Conservation (phyloP, 2,329 filamentous ascomycete genomes). For the Arthrobotrys entomopaga region DNA sequence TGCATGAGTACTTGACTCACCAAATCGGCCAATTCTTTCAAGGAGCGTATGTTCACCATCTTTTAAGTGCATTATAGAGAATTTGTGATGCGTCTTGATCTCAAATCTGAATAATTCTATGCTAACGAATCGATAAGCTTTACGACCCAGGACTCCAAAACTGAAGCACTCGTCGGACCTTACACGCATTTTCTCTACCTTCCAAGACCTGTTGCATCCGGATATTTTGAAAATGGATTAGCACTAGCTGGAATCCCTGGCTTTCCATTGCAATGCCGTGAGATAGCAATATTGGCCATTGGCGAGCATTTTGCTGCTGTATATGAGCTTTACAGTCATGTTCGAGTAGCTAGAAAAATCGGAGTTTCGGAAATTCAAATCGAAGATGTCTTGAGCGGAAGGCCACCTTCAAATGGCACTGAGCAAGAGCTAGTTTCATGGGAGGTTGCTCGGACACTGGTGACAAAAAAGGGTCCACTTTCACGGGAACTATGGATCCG, state of each 20-base stretch:
- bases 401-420: constrained; percentile 17
- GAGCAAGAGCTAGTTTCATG: constrained; percentile 29
- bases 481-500: constrained; percentile 19
- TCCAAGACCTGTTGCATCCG: constrained; percentile 1
- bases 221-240: constrained; percentile 1
- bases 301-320: constrained; percentile 27
- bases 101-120: neutral
- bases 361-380: constrained; percentile 32
- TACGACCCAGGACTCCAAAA: constrained; percentile 21
- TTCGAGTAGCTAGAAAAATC: constrained; percentile 18
- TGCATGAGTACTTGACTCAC: constrained; percentile 8
- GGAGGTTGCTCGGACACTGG: constrained; percentile 26
- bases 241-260: constrained; percentile 14
- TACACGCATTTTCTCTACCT: constrained; percentile 36
- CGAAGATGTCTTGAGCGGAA: constrained; percentile 23
- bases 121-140: constrained; percentile 12
- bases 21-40: constrained; percentile 16
- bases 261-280: constrained; percentile 26
- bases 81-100: no score
- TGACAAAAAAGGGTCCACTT: constrained; percentile 21
- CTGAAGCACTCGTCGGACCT: constrained; percentile 23
- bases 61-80: no score
- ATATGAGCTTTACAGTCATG: constrained; percentile 36
- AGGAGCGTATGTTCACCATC: constrained; percentile 5
- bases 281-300: constrained; percentile 31